These are phyloP conservation scores for Hygrophoropsis aurantiaca DNA, from an alignment of 768 basidiomycete genomes.

Conservation along the genomic window DNA sequence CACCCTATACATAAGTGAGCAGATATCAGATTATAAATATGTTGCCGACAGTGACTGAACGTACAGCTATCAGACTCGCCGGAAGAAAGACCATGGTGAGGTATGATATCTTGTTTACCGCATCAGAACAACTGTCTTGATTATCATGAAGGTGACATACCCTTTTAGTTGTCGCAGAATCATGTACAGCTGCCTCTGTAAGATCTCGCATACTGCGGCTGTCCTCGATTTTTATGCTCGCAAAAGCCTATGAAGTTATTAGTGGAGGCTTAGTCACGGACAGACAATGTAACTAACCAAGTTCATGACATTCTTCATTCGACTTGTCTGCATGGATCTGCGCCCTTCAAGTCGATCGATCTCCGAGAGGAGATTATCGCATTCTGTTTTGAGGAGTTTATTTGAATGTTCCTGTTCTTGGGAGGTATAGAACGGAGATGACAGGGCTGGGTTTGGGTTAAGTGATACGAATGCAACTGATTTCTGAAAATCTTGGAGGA, in stretches of 20 bases:
- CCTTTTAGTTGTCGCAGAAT: slow-evolving; percentile 41
- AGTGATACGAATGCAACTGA: slow-evolving; percentile 48
- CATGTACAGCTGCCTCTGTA: slow-evolving; percentile 43
- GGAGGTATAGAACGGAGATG: slow-evolving; percentile 18
- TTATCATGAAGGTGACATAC: slow-evolving; percentile 14
- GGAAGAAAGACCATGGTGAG: slow-evolving; percentile 65
- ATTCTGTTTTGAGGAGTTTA: slow-evolving; percentile 45
- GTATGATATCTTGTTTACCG: slow-evolving; percentile 35
- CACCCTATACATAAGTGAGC: slow-evolving; percentile 31
- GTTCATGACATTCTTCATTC: slow-evolving; percentile 34
- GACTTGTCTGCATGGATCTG: slow-evolving; percentile 25
- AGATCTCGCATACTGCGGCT: slow-evolving; percentile 51
- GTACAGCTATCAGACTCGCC: slow-evolving; percentile 42
- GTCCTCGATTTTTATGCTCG: slow-evolving; percentile 57
- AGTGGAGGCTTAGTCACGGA: neutral
- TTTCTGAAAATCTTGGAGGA: slow-evolving; percentile 54
- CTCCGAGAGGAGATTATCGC: slow-evolving; percentile 45
- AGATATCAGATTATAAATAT: too few species aligned
- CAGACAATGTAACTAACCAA: slow-evolving; percentile 18
- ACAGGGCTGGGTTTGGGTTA: slow-evolving; percentile 50
- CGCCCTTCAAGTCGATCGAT: slow-evolving; percentile 46
- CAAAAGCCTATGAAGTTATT: slow-evolving; percentile 46
- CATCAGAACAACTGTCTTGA: slow-evolving; percentile 5
- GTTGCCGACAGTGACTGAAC: slow-evolving; percentile 26
- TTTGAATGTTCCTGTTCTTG: slow-evolving; percentile 20